These are phyloP conservation scores for Gilbertella persicaria DNA, from an alignment of 371 early-diverging fungal genomes.

Conservation along the genomic window DNA sequence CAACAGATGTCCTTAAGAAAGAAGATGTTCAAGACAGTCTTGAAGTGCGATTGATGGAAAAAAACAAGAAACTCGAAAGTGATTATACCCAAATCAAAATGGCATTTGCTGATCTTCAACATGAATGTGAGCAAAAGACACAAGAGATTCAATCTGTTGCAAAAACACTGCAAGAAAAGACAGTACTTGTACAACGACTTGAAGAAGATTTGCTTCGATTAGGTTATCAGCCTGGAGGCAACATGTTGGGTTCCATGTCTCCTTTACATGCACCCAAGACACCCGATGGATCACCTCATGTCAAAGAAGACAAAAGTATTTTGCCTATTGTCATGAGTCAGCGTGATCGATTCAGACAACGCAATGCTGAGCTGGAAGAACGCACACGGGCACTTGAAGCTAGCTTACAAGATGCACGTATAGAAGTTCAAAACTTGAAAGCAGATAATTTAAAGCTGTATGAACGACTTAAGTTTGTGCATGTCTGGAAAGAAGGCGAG, in stretches of 20 bases:
- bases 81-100: conserved; percentile 74
- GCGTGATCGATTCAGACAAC: conserved; percentile 86
- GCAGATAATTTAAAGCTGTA: conserved; percentile 86
- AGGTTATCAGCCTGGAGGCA: conserved; percentile 30
- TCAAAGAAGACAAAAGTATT: conserved; percentile 57
- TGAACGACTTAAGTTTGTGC: conserved; percentile 77
- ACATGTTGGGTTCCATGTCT: conserved; percentile 23
- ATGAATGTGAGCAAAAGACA: conserved; percentile 33
- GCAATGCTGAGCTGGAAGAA: conserved; percentile 83
- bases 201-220: conserved; percentile 75
- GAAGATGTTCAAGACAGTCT: conserved; percentile 47
- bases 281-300: conserved; percentile 24
- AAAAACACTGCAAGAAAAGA: conserved; percentile 46
- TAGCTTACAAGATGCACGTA: conserved; percentile 64
- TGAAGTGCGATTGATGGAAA: conserved; percentile 77
- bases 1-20: conserved; percentile 39
- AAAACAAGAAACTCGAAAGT: conserved; percentile 80
- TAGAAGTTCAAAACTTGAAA: conserved; percentile 66
- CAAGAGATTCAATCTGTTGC: conserved; percentile 33
- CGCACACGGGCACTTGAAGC: conserved; percentile 60
- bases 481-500: conserved; percentile 55
- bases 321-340: conserved; percentile 87
- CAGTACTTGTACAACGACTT: conserved; percentile 61
- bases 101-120: conserved; percentile 37
- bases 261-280: conserved; percentile 11